Base-by-base conservation (phyloP, 2,329 filamentous ascomycete genomes). In the Cryphonectria parasitica region DNA sequence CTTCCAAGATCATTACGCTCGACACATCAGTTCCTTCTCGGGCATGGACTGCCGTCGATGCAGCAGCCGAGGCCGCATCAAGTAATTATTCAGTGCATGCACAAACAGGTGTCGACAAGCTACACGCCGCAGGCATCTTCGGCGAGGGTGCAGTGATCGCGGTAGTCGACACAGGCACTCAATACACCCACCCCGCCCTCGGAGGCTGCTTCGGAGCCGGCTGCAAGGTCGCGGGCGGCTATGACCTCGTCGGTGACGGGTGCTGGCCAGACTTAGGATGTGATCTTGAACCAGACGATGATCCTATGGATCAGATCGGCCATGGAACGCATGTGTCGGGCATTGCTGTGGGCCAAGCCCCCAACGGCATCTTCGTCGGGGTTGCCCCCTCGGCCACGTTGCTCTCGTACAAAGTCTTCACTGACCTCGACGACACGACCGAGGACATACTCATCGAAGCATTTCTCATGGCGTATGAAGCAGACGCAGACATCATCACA, bases 241-340 rank as follows among this genome's bases (percentile, higher is more conserved):
- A 71, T 67, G 71, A 72, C 36, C 63, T 72, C 7, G 69, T 72
- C 2, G 71, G 71, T 36, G 69, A 72, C 22, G 71, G 71, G 7
- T 60, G 45, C 36, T 72, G 71, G 71, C 71, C 71, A 41, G 61
- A 64, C 25, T 7, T n/a, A 17, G 69, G 45, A 6, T 71, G 69
- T 36, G 62, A 64, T 10, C 79, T 79, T 66, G 71, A 68, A 6
- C 80, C 80, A 1, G 80, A 82, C 56, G 73, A 75, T 25, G 78
- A 81, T 43, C 80, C 80, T 0, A 77, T 79, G 75, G 79, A 81
- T 66, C 75, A 75, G 17, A 74, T 77, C 56, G 79, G 78, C 0
- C 80, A 82, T 52, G 80, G 81, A 1, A 82, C 80, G 5, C 80
- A 82, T 68, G 77, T 79, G 2, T 75, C 77, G 39, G 78, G 77